Base-by-base conservation (phyloP, 768 basidiomycete genomes). In the Podaxis sp. region DNA sequence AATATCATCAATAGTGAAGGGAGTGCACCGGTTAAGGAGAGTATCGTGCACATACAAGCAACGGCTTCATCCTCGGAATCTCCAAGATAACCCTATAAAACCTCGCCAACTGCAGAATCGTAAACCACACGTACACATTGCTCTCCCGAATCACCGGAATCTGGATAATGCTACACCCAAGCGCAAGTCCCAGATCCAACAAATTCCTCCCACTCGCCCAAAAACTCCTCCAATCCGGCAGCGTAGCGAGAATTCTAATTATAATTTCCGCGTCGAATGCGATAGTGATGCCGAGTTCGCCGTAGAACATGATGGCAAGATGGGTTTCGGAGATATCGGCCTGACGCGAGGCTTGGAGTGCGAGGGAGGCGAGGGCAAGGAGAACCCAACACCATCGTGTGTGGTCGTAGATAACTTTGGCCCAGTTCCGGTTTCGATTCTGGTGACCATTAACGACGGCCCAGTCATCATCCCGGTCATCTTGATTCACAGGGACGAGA, bases 11-110 rank as follows among this genome's bases (percentile, higher is more conserved):
- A 13, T n/a, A 41, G 52, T 17, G 40, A 41, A 46, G 13, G 36
- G 15, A n/a, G 26, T 15, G 6, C 3, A 15, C 10, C 4, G 8
- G 0, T 22, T 0, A 58, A 61, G 58, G 50, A 17, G 22, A 13
- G 28, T 20, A 22, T 5, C 13, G 52, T 11, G 13, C 10, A 62
- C 67, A 24, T 61, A 96, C 94, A 77, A 98, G 74, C 33, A 98
- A 76, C 0, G 90, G 91, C 65, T 85, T 89, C 94, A 97, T 97
- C 60, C 93, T 80, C 0, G 95, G 96, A 20, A 97, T 85, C 53
- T 88, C 90, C 56, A 98, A 72, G 68, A 99, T 93, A 50, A 97
- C 93, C 2, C 96, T 81, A 73, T 99, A 97, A 77, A 96, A 98
- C 68, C 96, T 80, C 67, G 80, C 80, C 13, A 97, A 78, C 71